Evolutionary conservation across 1,284 basidiomycete species (phyloP).

Genomic region (Austroboletus novae-zelandiae): DNA sequence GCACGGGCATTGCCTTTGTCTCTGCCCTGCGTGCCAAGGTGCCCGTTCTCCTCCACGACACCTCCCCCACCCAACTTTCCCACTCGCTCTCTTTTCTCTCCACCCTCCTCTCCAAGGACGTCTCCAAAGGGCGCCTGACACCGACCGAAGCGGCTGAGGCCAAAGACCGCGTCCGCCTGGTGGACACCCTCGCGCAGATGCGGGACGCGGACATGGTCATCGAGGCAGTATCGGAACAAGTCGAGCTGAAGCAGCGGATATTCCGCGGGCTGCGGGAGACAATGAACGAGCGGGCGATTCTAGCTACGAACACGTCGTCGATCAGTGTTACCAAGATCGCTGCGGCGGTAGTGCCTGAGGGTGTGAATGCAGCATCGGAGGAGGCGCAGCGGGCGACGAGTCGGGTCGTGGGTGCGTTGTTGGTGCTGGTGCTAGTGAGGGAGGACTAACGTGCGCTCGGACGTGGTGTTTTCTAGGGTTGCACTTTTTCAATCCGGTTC

Average conservation of each 20-base stretch:
- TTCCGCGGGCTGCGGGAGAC: slow-evolving; percentile 72
- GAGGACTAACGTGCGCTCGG: not conserved
- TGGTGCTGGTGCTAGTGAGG: not conserved
- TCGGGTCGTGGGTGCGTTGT: slow-evolving; percentile 67
- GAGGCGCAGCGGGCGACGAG: slow-evolving; percentile 61
- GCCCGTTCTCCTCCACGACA: slow-evolving; percentile 74
- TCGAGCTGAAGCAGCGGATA: slow-evolving; percentile 77
- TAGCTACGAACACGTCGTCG: slow-evolving; percentile 93
- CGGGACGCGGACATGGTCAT: slow-evolving; percentile 86
- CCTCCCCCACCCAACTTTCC: slow-evolving; percentile 59
- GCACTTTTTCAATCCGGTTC: slow-evolving; percentile 96
- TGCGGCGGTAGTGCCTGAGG: slow-evolving; percentile 64
- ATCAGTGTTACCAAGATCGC: slow-evolving; percentile 96
- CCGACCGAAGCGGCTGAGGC: slow-evolving; percentile 75
- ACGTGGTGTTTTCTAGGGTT: slow-evolving; percentile 48
- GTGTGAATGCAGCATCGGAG: slow-evolving; percentile 54
- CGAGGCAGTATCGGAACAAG: slow-evolving; percentile 90
- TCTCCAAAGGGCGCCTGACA: slow-evolving; percentile 79
- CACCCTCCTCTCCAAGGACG: slow-evolving; percentile 82
- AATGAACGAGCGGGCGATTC: slow-evolving; percentile 72
- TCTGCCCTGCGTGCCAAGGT: slow-evolving; percentile 78
- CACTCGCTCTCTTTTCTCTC: slow-evolving; percentile 76
- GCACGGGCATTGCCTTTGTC: slow-evolving; percentile 84
- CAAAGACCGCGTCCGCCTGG: slow-evolving; percentile 57
- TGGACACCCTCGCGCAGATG: slow-evolving; percentile 55